A percentile compares a stretch with the other conserved stretches of the same genome.
These are phyloP conservation scores for Diaporthe capsici DNA, from an alignment of 2,329 filamentous ascomycete species.

Conservation along the genomic window DNA sequence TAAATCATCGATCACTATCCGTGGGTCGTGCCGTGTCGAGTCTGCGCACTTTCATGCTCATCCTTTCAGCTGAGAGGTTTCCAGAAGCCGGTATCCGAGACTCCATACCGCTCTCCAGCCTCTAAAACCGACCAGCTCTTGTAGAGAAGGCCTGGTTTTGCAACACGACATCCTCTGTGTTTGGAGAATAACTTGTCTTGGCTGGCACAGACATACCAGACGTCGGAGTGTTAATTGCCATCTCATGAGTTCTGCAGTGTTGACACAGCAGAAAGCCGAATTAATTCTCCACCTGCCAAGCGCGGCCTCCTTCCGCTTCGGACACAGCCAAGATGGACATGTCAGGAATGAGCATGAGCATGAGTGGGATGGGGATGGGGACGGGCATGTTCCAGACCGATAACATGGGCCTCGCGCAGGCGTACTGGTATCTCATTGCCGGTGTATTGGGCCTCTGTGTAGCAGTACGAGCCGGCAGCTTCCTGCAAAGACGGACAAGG, in stretches of 20 bases:
- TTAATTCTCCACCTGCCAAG: neutral
- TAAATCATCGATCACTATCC: neutral
- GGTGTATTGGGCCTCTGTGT: conserved; percentile 61
- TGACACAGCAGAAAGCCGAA: neutral
- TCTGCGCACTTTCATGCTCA: conserved; percentile 19
- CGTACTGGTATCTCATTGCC: conserved; percentile 72
- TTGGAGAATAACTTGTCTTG: conserved; percentile 20
- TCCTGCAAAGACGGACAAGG: conserved; percentile 59
- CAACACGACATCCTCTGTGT: neutral
- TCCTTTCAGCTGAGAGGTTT: neutral
- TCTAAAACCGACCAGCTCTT: conserved; percentile 1
- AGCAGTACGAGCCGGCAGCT: conserved; percentile 59
- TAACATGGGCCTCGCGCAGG: conserved; percentile 66
- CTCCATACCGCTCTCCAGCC: neutral
- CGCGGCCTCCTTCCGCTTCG: neutral
- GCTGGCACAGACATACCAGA: conserved; percentile 17
- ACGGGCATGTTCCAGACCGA: conserved; percentile 57
- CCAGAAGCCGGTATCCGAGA: too few species aligned
- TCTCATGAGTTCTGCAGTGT: neutral
- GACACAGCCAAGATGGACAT: conserved; percentile 40
- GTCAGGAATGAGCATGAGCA: conserved; percentile 44
- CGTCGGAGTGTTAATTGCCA: neutral
- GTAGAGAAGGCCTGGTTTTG: neutral
- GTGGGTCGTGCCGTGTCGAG: neutral
- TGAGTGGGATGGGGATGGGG: conserved; percentile 53